Base-by-base conservation (phyloP, 1,284 basidiomycete species). In the Prillingera fragicola region DNA sequence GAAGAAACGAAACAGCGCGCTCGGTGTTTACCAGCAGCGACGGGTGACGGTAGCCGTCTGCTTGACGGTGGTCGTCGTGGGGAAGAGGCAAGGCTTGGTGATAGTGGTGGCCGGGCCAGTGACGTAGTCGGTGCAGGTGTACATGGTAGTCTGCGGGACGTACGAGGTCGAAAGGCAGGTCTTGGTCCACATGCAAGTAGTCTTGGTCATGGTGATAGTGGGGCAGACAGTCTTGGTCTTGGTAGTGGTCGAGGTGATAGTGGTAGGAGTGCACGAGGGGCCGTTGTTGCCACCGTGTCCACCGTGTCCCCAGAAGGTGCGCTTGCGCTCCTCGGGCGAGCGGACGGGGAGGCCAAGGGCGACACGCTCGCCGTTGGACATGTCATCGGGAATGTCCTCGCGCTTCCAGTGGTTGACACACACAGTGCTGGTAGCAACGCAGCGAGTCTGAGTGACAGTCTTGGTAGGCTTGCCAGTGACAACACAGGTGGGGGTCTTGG, bases 381-480 rank as follows among this genome's bases (percentile, higher is more conserved):
- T 21, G 8, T 38, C 36, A 1, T 28, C 17, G 25, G 45, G 45
- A 22, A 47, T 42, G 10, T 47, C 45, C 21, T 33, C 31, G 31
- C 26, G 33, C 36, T 42, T 47, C 40, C 38, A 41, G 24, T 46
- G 26, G 38, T 46, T 41, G 22, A 25, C 28, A 32, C 45, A 46
- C 29, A 28, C 24, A 14, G 29, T 43, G 18, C 6, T 14, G 7
- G 29, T 31, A 3, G 39, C 40, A 15, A 8, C 27, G 29, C 18
- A 42, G 10, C 2, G 3, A 1, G 45, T 47, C 8, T 10, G 5
- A 14, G 45, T 47, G 15, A 22, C 21, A 4, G 45, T 47, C 5
- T 5, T 15, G 15, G 40, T 34, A 12, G 40, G 40, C 21, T 29
- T 21, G n/a, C n/a, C 40, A 2, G 38, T 41, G 8, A 31, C 17